Percentiles rank a stretch among this genome's conserved stretches.
phyloP scores from a whole-genome alignment of 768 basidiomycete species.

The Tulasnella sp. region DNA sequence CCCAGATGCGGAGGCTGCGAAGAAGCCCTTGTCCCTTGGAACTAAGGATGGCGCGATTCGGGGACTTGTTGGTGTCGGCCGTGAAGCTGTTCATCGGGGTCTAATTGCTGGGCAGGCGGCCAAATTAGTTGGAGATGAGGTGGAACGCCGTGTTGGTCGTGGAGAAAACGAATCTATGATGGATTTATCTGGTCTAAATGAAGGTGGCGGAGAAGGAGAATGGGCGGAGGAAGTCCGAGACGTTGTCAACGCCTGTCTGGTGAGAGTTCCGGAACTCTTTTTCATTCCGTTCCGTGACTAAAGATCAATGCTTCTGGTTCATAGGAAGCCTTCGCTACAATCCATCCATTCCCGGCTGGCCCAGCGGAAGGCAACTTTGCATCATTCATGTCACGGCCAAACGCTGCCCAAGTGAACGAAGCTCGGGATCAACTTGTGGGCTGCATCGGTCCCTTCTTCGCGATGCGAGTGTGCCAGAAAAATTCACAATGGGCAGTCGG shows the following conservation, averaged over 20 bases:
- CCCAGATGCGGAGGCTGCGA: slow-evolving; percentile 28
- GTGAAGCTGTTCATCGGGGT: slow-evolving; percentile 79
- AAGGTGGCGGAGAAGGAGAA: background rate
- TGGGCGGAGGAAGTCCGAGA: slow-evolving; percentile 17
- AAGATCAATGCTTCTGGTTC: background rate
- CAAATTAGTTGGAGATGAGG: slow-evolving; percentile 55
- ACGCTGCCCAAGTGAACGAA: background rate
- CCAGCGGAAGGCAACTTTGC: background rate
- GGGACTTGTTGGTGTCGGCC: slow-evolving; percentile 77
- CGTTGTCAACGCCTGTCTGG: slow-evolving; percentile 14
- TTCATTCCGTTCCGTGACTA: background rate
- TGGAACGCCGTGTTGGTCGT: slow-evolving; percentile 39
- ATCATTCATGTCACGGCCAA: slow-evolving; percentile 5
- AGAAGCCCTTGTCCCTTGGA: slow-evolving; percentile 46
- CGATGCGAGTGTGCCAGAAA: background rate
- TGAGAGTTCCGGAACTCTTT: background rate
- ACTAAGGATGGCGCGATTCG: slow-evolving; percentile 88
- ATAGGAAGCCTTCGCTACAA: slow-evolving; percentile 12
- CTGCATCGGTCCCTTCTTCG: slow-evolving; percentile 15
- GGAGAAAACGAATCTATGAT: slow-evolving; percentile 1
- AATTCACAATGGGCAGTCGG: slow-evolving; percentile 8
- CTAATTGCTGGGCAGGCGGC: slow-evolving; percentile 77
- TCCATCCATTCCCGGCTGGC: background rate
- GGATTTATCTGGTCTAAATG: background rate
- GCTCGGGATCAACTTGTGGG: slow-evolving; percentile 6